phyloP scores from a whole-genome alignment of 140 eudicot species.

The Oenanthe javanica region DNA sequence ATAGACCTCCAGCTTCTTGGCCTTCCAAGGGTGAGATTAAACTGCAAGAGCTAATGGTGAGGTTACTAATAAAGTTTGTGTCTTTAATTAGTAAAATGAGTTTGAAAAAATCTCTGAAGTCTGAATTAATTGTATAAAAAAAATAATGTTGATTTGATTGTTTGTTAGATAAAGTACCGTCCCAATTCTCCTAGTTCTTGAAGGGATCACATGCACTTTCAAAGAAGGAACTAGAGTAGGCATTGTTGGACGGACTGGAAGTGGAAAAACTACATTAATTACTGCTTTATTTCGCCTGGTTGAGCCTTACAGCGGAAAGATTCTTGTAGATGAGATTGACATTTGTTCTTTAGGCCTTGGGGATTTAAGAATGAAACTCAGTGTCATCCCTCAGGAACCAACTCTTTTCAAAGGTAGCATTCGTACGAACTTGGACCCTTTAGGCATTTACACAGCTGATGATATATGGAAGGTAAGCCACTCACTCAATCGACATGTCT shows the following conservation, averaged over 20 bases:
- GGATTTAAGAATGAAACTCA: slow-evolving; percentile 71
- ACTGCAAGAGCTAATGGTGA: slow-evolving; percentile 58
- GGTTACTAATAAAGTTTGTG: not conserved
- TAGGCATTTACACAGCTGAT: slow-evolving; percentile 61
- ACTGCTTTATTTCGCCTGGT: slow-evolving; percentile 73
- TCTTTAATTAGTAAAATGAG: not conserved
- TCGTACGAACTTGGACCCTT: slow-evolving; percentile 73
- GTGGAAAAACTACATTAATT: slow-evolving; percentile 77
- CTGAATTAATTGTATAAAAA: not conserved
- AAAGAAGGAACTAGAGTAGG: slow-evolving; percentile 66
- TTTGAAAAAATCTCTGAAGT: not conserved
- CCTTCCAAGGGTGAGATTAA: slow-evolving; percentile 65
- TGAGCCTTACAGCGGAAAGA: slow-evolving; percentile 53
- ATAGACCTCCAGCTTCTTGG: slow-evolving; percentile 66
- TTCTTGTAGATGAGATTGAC: slow-evolving; percentile 56
- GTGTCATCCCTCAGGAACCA: slow-evolving; percentile 91
- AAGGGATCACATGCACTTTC: slow-evolving; percentile 66
- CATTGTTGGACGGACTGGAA: slow-evolving; percentile 78
- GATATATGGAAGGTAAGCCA: slow-evolving; percentile 73
- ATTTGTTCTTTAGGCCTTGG: slow-evolving; percentile 62
- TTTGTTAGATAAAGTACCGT: slow-evolving; percentile 63
- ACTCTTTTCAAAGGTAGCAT: slow-evolving; percentile 74
- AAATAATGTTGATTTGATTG: not conserved
- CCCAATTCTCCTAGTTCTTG: slow-evolving; percentile 70
- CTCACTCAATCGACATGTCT: not conserved